A percentile compares a stretch with the other conserved stretches of the same genome.
Conservation (phyloP, 164 flowering plant genomes). For the Platanus orientalis region DNA sequence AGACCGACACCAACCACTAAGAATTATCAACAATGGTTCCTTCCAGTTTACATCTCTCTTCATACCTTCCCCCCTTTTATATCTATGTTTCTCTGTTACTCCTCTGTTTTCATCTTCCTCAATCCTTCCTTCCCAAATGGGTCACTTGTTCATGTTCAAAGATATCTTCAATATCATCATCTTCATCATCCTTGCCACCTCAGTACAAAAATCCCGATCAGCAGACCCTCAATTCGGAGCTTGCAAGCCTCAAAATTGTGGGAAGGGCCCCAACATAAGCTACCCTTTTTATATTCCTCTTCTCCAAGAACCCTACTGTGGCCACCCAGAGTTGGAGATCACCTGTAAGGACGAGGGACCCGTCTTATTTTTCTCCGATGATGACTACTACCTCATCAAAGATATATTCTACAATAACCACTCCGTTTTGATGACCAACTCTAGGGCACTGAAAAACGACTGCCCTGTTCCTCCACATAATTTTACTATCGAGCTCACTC, state of each 20-base stretch:
- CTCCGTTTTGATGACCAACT: slow-evolving; percentile 2
- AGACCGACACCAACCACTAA: no score
- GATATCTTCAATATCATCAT: neutral
- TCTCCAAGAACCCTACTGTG: slow-evolving; percentile 13
- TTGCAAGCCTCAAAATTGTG: slow-evolving; percentile 16
- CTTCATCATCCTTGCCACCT: neutral
- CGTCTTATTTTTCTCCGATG: neutral
- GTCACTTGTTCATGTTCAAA: no score
- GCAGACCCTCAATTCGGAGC: slow-evolving; percentile 8
- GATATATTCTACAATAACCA: slow-evolving; percentile 5
- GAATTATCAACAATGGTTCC: neutral
- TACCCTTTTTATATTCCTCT: slow-evolving; percentile 18
- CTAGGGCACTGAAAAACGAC: neutral
- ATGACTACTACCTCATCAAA: slow-evolving; percentile 6
- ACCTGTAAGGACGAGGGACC: slow-evolving; percentile 6
- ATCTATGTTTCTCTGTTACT: neutral
- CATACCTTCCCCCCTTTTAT: neutral
- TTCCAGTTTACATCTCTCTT: no score
- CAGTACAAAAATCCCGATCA: neutral
- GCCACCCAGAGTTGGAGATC: slow-evolving; percentile 13
- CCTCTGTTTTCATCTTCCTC: neutral
- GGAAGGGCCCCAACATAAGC: slow-evolving; percentile 7
- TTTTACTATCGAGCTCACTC: neutral
- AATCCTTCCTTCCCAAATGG: neutral
- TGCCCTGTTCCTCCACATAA: slow-evolving; percentile 4